Evolutionary conservation across 2,329 filamentous ascomycete genomes (phyloP), one percentile per base, ranked within the genome.

Genomic region (Thelonectria blattea): DNA sequence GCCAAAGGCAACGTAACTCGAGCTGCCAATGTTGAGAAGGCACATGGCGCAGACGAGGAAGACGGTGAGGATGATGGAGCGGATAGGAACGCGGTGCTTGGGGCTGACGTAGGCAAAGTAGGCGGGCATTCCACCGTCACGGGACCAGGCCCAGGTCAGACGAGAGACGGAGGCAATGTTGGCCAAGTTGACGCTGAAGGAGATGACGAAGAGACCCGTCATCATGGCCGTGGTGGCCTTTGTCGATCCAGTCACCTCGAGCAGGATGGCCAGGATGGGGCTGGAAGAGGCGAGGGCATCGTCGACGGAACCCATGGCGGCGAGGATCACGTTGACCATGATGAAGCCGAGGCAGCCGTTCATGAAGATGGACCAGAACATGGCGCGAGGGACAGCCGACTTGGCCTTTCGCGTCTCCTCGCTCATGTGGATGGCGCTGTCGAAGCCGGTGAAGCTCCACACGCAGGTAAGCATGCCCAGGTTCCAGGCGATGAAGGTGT

Each of bases 341-440:
- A 70, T n/a, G 48, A 70, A 70, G 6, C 67, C 68, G 9, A 70
- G 66, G 2, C 64, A 53, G 7, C 68, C 68, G 9, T 70, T 70
- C 67, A 70, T 70, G 39, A 70, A 68, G 49, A 70, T 70, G n/a
- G 67, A 70, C 68, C 68, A 70, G 52, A 70, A 70, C 68, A 70
- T 70, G 17, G 68, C 68, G 3, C 68, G 48, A 3, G 68, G 68
- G 0, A 70, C 67, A 1, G 68, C 68, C 0, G 67, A 70, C 48
- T 70, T 70, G 2, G 68, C 68, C 14, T 66, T 67, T 27, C 68
- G 65, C 1, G 68, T 70, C 24, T 70, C 68, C 1, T 70, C 68
- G 2, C 66, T 68, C 68, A 70, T 70, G 8, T 70, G 68, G 0
- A 70, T 68, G 18, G 68, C 68, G 24, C 67, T 68, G 30, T 70